Base-by-base conservation (phyloP, 1,284 basidiomycete genomes). In the Apiotrichum brassicae region DNA sequence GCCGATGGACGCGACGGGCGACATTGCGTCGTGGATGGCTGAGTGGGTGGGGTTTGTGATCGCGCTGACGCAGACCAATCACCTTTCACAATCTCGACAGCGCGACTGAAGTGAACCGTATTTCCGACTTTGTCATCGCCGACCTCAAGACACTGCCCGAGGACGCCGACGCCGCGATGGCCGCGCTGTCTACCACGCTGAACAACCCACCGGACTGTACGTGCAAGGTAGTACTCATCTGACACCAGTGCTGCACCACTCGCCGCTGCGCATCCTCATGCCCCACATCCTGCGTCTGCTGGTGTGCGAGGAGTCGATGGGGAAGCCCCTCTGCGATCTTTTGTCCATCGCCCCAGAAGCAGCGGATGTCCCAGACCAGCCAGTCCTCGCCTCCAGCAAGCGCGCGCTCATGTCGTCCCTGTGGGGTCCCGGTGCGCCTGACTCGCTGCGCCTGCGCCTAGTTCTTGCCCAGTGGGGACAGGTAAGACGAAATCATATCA, bases 11-110 rank as follows among this genome's bases (percentile, higher is more conserved):
- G 40, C 40, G 4, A 49, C 56, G 47, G 58, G 58, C 6, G 54
- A 49, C 18, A 52, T 62, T 26, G 54, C 49, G 1, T 37, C 53
- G 2, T 68, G 65, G 65, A 42, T 58, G 9, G 56, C 56, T 13
- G 67, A 71, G 68, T 71, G 44, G 54, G 68, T 22, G 3, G 8
- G 2, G 22, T 11, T 6, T n/a, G 6, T 24, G 7, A 12, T 16
- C 12, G 20, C 34, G 23, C 46, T 49, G 23, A 48, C 38, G 5
- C 34, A 54, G 56, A 35, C 49, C 56, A 4, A 39, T 52, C 19
- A 64, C 56, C 34, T 63, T 64, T 34, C 65, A 70, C 48, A 65
- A 62, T 41, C 61, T 70, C 33, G 62, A 65, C 47, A 58, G 48
- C 16, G 50, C 54, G 24, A 65, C 61, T 2, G 67, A 71, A n/a